Conservation (phyloP, 441 rosid species). For the Populus tomentosa region DNA sequence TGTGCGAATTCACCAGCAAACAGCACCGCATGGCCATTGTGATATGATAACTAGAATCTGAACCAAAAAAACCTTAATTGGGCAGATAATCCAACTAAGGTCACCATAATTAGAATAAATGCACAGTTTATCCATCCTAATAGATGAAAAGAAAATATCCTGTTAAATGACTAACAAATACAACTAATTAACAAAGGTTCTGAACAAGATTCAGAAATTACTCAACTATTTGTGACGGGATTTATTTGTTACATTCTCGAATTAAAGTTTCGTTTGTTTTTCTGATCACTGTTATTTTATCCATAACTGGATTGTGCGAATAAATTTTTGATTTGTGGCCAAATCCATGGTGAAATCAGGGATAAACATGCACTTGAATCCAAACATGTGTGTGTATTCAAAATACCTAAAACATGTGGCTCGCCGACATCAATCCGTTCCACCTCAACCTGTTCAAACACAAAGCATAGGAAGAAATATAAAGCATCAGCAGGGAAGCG, state of each 20-base stretch:
- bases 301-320: not conserved
- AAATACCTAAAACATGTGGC: slow-evolving; percentile 46
- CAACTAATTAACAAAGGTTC: not conserved
- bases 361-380: not conserved
- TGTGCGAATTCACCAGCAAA: not conserved
- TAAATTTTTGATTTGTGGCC: not conserved
- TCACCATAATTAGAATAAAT: not conserved
- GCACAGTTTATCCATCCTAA: not conserved
- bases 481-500: not conserved
- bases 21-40: not conserved
- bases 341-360: not conserved
- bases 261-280: not conserved
- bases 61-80: not conserved
- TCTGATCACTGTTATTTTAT: not conserved
- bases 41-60: not conserved
- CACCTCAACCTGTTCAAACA: slow-evolving; percentile 58
- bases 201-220: not conserved
- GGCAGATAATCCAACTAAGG: not conserved
- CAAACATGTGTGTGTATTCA: not conserved
- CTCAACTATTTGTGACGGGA: not conserved
- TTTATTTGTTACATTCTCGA: not conserved
- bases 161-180: not conserved
- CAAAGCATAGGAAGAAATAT: not conserved
- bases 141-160: not conserved
- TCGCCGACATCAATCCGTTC: slow-evolving; percentile 72